phyloP scores from a whole-genome alignment of 176 grass and related monocot genomes.

The Paspalum notatum region DNA sequence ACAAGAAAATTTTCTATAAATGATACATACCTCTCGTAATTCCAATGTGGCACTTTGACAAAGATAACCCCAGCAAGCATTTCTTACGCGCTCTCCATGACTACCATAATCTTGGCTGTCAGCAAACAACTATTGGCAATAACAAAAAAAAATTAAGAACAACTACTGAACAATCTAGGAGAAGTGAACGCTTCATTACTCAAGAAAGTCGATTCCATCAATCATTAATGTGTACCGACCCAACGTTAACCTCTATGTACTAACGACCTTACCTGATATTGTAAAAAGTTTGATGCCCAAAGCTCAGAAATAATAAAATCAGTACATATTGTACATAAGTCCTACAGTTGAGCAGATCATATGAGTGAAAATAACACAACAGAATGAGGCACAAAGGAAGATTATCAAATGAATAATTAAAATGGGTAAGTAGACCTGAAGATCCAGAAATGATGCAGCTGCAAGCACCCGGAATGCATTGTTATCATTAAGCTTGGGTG shows the following conservation, averaged over 20 bases:
- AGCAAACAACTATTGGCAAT: slow-evolving; percentile 73
- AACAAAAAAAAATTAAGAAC: background rate
- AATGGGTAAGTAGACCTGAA: slow-evolving; percentile 68
- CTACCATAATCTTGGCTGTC: slow-evolving; percentile 97
- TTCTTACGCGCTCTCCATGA: slow-evolving; percentile 89
- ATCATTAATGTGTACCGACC: background rate
- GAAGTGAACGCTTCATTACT: background rate
- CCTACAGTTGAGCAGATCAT: slow-evolving; percentile 51
- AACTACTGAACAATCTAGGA: background rate
- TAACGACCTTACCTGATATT: slow-evolving; percentile 66
- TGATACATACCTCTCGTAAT: slow-evolving; percentile 63
- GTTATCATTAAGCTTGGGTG: slow-evolving; percentile 87
- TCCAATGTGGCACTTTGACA: slow-evolving; percentile 97
- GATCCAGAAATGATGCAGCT: slow-evolving; percentile 94
- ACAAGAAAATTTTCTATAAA: background rate
- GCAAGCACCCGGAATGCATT: slow-evolving; percentile 94
- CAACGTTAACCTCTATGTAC: slow-evolving; percentile 13
- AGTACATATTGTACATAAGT: slow-evolving; percentile 96
- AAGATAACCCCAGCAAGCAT: slow-evolving; percentile 99
- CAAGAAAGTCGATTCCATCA: background rate
- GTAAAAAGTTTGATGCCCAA: slow-evolving; percentile 91
- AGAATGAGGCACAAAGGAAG: slow-evolving; percentile 4
- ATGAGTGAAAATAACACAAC: slow-evolving; percentile 31
- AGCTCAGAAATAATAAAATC: slow-evolving; percentile 98
- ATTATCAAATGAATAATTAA: background rate